Evolutionary conservation across 371 early-diverging fungal species (phyloP).

Genomic region (Syncephalastrum sp.): DNA sequence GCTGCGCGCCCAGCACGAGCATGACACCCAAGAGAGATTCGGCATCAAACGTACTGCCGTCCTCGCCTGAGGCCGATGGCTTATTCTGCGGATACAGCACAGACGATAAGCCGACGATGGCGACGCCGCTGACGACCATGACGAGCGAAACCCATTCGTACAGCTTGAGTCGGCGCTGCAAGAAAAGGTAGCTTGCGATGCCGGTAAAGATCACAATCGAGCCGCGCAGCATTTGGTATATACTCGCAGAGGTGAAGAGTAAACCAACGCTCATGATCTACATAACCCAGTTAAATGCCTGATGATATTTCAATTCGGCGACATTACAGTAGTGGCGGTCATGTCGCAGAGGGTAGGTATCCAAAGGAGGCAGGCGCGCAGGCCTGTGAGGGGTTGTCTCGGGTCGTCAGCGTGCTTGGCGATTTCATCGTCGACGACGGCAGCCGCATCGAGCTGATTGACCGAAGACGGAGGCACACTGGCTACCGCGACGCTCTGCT

Average conservation of each 20-base stretch:
- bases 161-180: conserved; percentile 69
- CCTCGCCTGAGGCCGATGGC: conserved; percentile 12
- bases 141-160: conserved; percentile 84
- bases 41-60: conserved; percentile 20
- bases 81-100: conserved; percentile 48
- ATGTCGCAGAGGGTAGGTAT: conserved; percentile 92
- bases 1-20: conserved; percentile 86
- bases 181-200: conserved; percentile 79
- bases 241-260: conserved; percentile 86
- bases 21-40: conserved; percentile 69
- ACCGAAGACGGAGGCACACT: conserved; percentile 37
- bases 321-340: conserved; percentile 81
- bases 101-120: conserved; percentile 82
- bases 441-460: conserved; percentile 42
- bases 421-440: conserved; percentile 26
- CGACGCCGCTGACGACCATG: conserved; percentile 80
- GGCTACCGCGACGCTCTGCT: background rate
- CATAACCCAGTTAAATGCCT: conserved; percentile 11
- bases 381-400: conserved; percentile 53
- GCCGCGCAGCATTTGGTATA: conserved; percentile 97
- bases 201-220: conserved; percentile 94
- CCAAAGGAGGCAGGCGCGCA: conserved; percentile 72
- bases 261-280: conserved; percentile 92
- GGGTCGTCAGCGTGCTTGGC: conserved; percentile 11
- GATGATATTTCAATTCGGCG: conserved; percentile 15